Base-by-base conservation (phyloP, 495 filamentous ascomycete genomes). In the Lasiosphaeria hispida region DNA sequence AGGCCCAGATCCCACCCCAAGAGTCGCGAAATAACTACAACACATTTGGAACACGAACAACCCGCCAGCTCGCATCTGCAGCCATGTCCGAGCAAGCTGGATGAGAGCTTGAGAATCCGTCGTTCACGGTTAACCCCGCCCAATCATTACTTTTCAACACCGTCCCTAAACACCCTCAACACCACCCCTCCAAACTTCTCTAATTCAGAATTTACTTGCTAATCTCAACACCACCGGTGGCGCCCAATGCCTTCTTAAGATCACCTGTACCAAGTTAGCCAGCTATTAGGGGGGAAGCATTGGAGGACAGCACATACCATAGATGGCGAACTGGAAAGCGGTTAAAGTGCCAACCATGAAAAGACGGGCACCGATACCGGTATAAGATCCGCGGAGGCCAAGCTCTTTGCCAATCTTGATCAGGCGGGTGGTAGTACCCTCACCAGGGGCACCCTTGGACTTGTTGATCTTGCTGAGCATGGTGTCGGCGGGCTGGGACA, bases 391-490 rank as follows among this genome's bases (percentile, higher is more conserved):
- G 61, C 83, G 83, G 66, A 98, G 65, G 69, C 94, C 94, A 65
- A 98, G 88, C 79, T 98, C 94, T 75, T 88, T 89, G 63, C 77
- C 91, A 72, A 97, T 97, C 87, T 97, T 97, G 81, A 96, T 83
- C 61, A 98, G 80, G 75, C 94, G 90, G 76, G 77, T 82, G 63
- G 85, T 87, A 69, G 92, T 98, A 72, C 93, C 86, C 84, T 98
- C 93, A 77, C 94, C 94, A 56, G 94, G 94, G 45, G 86, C 80
- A 75, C 94, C 94, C 79, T 90, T 91, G 77, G 91, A 96, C 91
- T 98, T 98, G 90, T 98, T 98, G 85, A 98, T 98, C 86, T 97
- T 97, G 81, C 83, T 88, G 67, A 98, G 86, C 94, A 97, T 97
- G 70, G 94, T 98, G 76, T 97, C 94, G 71, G 94, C 94, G 67